Percentiles rank a stretch among this genome's conserved stretches.
Evolutionary conservation across 2,329 filamentous ascomycete genomes (phyloP).

Genomic region (Neocatenulostroma microsporum): DNA sequence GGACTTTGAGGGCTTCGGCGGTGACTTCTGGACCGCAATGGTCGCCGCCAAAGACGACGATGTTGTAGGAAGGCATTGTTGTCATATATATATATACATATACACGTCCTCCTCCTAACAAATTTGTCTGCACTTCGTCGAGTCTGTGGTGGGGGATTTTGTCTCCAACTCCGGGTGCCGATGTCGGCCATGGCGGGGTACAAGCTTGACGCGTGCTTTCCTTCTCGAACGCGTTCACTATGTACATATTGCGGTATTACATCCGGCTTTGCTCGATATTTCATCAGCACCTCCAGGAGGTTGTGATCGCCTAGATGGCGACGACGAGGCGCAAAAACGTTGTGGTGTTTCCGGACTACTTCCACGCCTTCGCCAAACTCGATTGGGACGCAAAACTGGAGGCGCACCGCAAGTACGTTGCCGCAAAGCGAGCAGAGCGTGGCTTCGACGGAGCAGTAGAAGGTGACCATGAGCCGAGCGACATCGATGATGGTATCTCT

Average conservation of each 20-base stretch:
- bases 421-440: too few relatives aligned
- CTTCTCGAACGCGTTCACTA: background rate
- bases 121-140: background rate
- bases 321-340: background rate
- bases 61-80: conserved; percentile 63
- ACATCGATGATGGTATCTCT: too few relatives aligned
- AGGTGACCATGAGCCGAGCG: too few relatives aligned
- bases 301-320: too few relatives aligned
- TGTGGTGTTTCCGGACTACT: background rate
- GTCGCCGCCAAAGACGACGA: conserved; percentile 69
- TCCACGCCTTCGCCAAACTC: background rate
- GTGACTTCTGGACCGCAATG: conserved; percentile 84
- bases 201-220: background rate
- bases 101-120: background rate
- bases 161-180: background rate
- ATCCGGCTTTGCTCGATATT: too few relatives aligned
- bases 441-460: too few relatives aligned
- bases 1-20: conserved; percentile 77
- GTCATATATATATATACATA: conserved; percentile 64
- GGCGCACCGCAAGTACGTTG: background rate
- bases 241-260: too few relatives aligned
- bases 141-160: background rate
- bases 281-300: background rate
- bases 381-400: background rate
- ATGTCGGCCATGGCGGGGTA: conserved; percentile 1